Base-by-base conservation (phyloP, 176 grass and related monocot genomes). In the Zoysia japonica region DNA sequence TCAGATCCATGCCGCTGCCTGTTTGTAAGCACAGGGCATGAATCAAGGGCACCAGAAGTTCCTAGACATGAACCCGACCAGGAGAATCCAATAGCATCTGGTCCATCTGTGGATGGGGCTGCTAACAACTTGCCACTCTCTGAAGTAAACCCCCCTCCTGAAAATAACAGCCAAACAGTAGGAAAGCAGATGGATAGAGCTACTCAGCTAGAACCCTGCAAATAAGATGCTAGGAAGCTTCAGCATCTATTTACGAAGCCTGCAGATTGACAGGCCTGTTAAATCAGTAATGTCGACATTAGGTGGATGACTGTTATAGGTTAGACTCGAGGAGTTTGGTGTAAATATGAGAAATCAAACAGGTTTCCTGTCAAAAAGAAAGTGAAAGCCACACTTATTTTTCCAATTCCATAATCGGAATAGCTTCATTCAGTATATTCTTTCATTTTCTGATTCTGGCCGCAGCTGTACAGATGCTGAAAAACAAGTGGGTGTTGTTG, bases 31-130 rank as follows among this genome's bases (percentile, higher is more conserved):
- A 67, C 82, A 16, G 87, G 44, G 16, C 78, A 89, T 81, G 81
- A 67, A 36, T 69, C 72, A 60, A 85, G 82, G 82, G 41, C 79
- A 61, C 20, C 83, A 0, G 81, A 94, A 70, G 65, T 67, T 64
- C 87, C 76, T 45, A 86, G 86, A 76, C 78, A 59, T 10, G 86
- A 88, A 81, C 75, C 79, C 68, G 61, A 87, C 68, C 90, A 85
- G 71, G 84, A 53, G 66, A 84, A 84, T 85, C 83, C 72, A 48
- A 56, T 74, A 9, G 62, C 46, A 20, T 73, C 52, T 66, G 65
- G 72, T 47, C 71, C 80, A 70, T 62, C 83, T 9, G 47, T 68
- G 67, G 83, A 89, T 72, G 72, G 78, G 73, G 66, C 66, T 52
- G 70, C 57, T 78, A 56, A 64, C 71, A 68, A 49, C 82, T 67